Evolutionary conservation across 331 rosid species (phyloP).

Genomic region (Erythrophleum ivorense): DNA sequence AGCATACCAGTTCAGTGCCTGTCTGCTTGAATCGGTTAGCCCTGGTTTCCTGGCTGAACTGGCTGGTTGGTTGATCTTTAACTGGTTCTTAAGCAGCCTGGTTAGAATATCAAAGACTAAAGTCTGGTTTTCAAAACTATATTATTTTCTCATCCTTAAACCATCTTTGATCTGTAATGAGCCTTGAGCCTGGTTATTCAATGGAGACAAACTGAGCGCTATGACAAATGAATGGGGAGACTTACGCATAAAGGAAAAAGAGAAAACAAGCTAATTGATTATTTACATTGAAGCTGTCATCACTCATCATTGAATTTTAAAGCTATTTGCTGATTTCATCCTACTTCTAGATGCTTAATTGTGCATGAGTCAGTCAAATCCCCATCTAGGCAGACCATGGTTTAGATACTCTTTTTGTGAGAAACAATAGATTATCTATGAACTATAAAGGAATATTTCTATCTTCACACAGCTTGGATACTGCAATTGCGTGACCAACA

Average conservation of each 20-base stretch:
- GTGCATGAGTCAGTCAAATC: slow-evolving; percentile 9
- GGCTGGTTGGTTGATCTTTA: too few relatives aligned
- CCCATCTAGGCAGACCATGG: background rate
- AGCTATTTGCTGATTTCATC: slow-evolving; percentile 8
- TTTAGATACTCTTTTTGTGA: background rate
- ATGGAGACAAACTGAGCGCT: slow-evolving; percentile 6
- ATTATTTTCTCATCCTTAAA: background rate
- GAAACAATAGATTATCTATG: background rate
- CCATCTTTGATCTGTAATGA: background rate
- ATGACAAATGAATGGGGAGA: slow-evolving; percentile 13
- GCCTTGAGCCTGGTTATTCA: background rate
- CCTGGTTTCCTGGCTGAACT: too few relatives aligned
- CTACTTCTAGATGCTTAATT: background rate
- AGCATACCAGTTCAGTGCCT: too few relatives aligned
- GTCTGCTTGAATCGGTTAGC: too few relatives aligned
- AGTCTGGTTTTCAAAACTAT: too few relatives aligned
- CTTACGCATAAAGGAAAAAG: background rate
- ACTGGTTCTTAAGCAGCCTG: too few relatives aligned
- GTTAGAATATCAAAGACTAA: too few relatives aligned
- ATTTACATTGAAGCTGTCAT: background rate
- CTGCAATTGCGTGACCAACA: slow-evolving; percentile 69
- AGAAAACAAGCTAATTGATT: slow-evolving; percentile 11
- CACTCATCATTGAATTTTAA: background rate
- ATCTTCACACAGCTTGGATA: slow-evolving; percentile 62
- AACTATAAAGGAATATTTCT: background rate